Base-by-base conservation (phyloP, 2,329 filamentous ascomycete genomes). In the Nemania bipapillata region DNA sequence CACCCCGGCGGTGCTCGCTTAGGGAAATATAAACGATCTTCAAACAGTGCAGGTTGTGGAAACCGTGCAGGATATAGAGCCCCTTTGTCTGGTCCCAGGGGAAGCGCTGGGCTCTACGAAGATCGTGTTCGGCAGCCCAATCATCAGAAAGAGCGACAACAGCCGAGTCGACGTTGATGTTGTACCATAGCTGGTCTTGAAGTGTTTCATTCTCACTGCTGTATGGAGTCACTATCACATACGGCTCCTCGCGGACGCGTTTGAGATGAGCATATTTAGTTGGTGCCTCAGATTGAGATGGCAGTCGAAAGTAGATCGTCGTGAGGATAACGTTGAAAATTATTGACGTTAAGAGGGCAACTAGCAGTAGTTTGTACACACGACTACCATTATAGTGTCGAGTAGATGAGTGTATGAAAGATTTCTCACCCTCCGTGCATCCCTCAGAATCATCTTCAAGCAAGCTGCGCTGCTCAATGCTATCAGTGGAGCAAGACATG, bases 1-100 rank as follows among this genome's bases (percentile, higher is more conserved):
- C 11, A 0, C 70, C 68, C 1, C 63, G 66, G 1, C 64, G 24
- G 50, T 72, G 70, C 66, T 74, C 71, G 55, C 54, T 49, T 20
- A 73, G 12, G 22, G 74, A 69, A 1, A 67, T 59, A 63, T 72
- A 63, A 11, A 73, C 61, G 45, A 64, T 68, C 56, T 74, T 75
- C 12, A 79, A 59, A 59, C 78, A 79, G 63, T 79, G 77, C 6
- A 79, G 58, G 45, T 74, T 73, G 62, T 79, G 77, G 54, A 66
- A 74, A 4, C 72, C 77, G 42, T 78, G 70, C 17, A 79, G 57
- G 9, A 79, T 61, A 53, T 78, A 79, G 9, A 78, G 52, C 2
- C 76, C 75, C 35, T 76, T 76, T 20, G 55, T 65, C 7, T 72
- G 26, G 55, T 79, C 78, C 77, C 77, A 79, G 0, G 78, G 77